Evolutionary conservation across 2,329 filamentous ascomycete species (phyloP).

Genomic region (Beauveria sp.): DNA sequence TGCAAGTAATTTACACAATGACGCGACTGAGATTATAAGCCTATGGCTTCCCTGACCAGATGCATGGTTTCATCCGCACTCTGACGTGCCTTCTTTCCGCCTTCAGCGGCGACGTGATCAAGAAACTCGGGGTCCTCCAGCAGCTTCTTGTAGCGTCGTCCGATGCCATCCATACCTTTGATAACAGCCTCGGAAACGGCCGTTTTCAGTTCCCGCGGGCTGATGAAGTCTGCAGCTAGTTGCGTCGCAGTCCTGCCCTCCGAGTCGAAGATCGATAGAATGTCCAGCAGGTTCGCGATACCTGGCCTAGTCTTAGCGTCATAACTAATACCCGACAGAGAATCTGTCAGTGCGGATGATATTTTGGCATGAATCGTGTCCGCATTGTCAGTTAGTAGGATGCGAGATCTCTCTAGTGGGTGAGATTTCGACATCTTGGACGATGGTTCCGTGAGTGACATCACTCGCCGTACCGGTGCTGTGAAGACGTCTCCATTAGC

Average conservation of each 20-base stretch:
- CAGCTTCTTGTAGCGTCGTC: conserved; percentile 48
- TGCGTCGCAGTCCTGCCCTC: conserved; percentile 30
- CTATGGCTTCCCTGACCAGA: conserved; percentile 43
- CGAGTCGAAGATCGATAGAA: conserved; percentile 63
- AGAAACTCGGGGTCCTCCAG: conserved; percentile 44
- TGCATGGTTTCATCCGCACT: conserved; percentile 55
- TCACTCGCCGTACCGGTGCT: conserved; percentile 78
- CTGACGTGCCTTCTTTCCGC: conserved; percentile 51
- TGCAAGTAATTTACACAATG: not conserved
- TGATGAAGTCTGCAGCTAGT: conserved; percentile 32
- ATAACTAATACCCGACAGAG: conserved; percentile 58
- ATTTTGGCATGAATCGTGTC: conserved; percentile 63
- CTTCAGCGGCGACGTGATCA: conserved; percentile 48
- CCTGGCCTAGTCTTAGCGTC: conserved; percentile 65
- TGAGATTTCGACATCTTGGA: conserved; percentile 96
- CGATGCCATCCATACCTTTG: conserved; percentile 43
- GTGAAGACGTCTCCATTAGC: not conserved
- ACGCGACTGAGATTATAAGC: conserved; percentile 26
- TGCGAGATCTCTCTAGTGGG: conserved; percentile 61
- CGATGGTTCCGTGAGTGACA: conserved; percentile 73
- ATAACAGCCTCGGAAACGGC: conserved; percentile 53
- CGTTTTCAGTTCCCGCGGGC: conserved; percentile 35
- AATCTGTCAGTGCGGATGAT: conserved; percentile 70
- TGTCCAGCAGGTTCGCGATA: conserved; percentile 77
- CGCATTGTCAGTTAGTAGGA: conserved; percentile 68